Conservation (phyloP, 2,329 filamentous ascomycete species). For the Penicillium sclerotiorum region DNA sequence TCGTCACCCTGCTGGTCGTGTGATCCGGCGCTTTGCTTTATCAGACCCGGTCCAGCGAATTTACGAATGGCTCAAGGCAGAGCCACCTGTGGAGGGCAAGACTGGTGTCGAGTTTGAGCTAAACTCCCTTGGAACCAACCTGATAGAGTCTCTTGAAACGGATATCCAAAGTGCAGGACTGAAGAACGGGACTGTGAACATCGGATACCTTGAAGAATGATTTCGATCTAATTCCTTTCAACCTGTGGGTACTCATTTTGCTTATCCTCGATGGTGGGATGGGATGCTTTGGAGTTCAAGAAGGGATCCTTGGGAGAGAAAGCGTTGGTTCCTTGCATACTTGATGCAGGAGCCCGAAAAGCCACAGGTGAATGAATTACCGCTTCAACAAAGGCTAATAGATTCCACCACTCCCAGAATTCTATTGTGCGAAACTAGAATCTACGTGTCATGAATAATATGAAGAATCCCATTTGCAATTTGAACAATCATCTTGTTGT, state of each 20-base stretch:
- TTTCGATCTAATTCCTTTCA: background rate
- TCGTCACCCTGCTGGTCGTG: conserved; percentile 77
- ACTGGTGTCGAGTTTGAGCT: conserved; percentile 81
- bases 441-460: conserved; percentile 1
- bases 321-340: background rate
- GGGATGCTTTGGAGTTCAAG: background rate
- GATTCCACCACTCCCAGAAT: no score
- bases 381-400: background rate
- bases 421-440: conserved; percentile 1
- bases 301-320: background rate
- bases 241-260: no score
- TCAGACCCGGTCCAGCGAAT: conserved; percentile 77
- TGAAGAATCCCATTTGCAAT: background rate
- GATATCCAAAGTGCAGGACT: conserved; percentile 80
- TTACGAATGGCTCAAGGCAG: conserved; percentile 94
- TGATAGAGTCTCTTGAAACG: conserved; percentile 73
- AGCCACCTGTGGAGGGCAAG: conserved; percentile 76
- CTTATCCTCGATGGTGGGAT: background rate
- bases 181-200: conserved; percentile 93
- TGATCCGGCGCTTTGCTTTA: conserved; percentile 82
- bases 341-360: background rate
- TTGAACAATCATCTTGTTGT: no score
- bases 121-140: conserved; percentile 81
- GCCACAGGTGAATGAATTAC: background rate
- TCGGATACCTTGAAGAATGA: conserved; percentile 75